phyloP scores from a whole-genome alignment of 208 protist species.

The Borovskyia barvae region DNA sequence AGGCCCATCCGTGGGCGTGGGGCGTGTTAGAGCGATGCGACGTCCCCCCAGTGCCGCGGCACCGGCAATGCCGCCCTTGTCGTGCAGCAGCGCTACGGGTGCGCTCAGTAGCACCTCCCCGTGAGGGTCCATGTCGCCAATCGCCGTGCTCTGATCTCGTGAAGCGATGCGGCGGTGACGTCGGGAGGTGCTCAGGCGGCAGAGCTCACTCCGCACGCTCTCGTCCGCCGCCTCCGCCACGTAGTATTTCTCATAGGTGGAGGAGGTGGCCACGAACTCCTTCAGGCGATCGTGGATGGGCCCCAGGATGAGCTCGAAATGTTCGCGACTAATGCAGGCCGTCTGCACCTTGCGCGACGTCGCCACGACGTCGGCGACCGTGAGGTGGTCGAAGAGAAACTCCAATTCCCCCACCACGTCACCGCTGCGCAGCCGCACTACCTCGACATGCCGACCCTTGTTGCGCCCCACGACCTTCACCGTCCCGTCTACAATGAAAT shows the following conservation, averaged over 20 bases:
- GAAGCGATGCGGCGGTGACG: conserved; percentile 29
- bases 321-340: conserved; percentile 73
- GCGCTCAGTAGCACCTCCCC: conserved; percentile 50
- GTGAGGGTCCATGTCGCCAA: conserved; percentile 30
- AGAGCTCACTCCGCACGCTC: conserved; percentile 63
- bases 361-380: conserved; percentile 85
- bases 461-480: conserved; percentile 78
- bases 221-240: conserved; percentile 48
- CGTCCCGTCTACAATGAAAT: conserved; percentile 79
- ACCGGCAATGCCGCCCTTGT: conserved; percentile 6
- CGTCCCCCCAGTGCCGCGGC: too few relatives aligned
- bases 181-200: conserved; percentile 30
- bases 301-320: conserved; percentile 88
- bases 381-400: conserved; percentile 85
- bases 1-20: too few relatives aligned
- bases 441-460: conserved; percentile 54
- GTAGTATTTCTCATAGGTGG: conserved; percentile 72
- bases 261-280: conserved; percentile 67
- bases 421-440: conserved; percentile 58
- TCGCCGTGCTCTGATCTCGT: conserved; percentile 7
- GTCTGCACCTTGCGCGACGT: conserved; percentile 47
- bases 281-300: conserved; percentile 81
- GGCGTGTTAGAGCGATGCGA: too few relatives aligned
- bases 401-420: conserved; percentile 89
- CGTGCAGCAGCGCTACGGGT: conserved; percentile 26